Evolutionary conservation across 441 rosid genomes (phyloP).

Genomic region (Populus hybrid): DNA sequence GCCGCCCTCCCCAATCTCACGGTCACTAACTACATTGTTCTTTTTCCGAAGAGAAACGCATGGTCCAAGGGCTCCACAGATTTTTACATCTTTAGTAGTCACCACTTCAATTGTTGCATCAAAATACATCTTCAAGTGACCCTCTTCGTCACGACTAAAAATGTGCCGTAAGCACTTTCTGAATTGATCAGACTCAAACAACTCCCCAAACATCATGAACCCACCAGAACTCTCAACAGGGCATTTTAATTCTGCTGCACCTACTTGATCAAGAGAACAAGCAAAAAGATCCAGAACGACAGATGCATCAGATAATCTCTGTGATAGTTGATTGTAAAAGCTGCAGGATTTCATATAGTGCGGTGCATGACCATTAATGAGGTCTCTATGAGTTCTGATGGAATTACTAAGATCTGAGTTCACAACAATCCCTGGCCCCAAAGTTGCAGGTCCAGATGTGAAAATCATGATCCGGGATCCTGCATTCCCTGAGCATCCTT

Average conservation of each 20-base stretch:
- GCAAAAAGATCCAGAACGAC: slow-evolving; percentile 81
- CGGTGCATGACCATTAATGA: slow-evolving; percentile 59
- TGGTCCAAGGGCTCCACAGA: slow-evolving; percentile 90
- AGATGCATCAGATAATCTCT: slow-evolving; percentile 61
- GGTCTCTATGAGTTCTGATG: slow-evolving; percentile 82
- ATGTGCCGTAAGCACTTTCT: slow-evolving; percentile 70
- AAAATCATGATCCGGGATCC: slow-evolving; percentile 88
- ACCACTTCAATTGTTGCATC: slow-evolving; percentile 85
- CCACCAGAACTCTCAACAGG: slow-evolving; percentile 88
- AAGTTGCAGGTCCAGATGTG: slow-evolving; percentile 88
- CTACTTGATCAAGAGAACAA: slow-evolving; percentile 93
- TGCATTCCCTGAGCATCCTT: slow-evolving; percentile 57
- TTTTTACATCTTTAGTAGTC: slow-evolving; percentile 71
- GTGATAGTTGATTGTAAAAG: slow-evolving; percentile 59
- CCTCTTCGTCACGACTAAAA: slow-evolving; percentile 62
- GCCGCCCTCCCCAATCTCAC: slow-evolving; percentile 70
- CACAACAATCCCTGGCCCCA: slow-evolving; percentile 83
- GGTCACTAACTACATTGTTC: slow-evolving; percentile 68
- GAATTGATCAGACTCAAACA: slow-evolving; percentile 73
- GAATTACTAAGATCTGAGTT: slow-evolving; percentile 50
- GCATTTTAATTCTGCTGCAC: slow-evolving; percentile 68
- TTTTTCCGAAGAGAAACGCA: slow-evolving; percentile 62
- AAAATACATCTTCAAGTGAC: slow-evolving; percentile 72
- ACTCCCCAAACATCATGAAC: slow-evolving; percentile 84
- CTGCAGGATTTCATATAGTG: slow-evolving; percentile 49